Evolutionary conservation across 2,329 filamentous ascomycete genomes (phyloP), one percentile per base, ranked within the genome.

Genomic region (Fusarium avenaceum): DNA sequence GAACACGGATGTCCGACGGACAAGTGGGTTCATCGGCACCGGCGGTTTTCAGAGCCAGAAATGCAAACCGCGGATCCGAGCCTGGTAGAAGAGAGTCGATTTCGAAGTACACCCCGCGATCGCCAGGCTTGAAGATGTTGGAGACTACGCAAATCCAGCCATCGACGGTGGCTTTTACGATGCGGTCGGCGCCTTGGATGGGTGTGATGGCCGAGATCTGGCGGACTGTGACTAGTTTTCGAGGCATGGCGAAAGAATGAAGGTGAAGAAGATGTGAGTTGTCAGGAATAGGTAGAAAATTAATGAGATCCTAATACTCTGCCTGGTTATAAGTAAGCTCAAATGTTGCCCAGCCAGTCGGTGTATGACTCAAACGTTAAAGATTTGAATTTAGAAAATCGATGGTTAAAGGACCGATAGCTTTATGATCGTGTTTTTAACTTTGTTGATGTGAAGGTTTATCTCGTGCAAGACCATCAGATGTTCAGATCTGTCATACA

Each of bases 41-140:
- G 43, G 17, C 13, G 39, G 53, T 33, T 39, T 67, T 65, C 17
- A 50, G 47, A 17, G 38, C 59, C 14, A 73, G 53, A 28, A 46
- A 53, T 17, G 65, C 59, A 35, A 64, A 73, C 39, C 71, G 67
- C 17, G 55, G 51, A 20, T 73, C 71, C 13, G 50, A 55, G 13
- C 49, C 59, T 39, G 71, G 71, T 4, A 73, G 56, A n/a, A 73
- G 57, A 30, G 63, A 65, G 56, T 72, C 71, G 19, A 74, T 72
- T 44, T 73, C 69, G 32, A 73, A 69, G 44, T 70, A 73, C 2
- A 74, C 44, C 2, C 61, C 71, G 8, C 53, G 40, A 30, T 70
- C 71, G 11, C 69, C 65, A 2, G 24, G 24, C 11, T 63, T n/a
- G 28, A 73, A 73, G 7, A 53, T 38, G 10, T 56, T 60, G 5